A percentile compares a stretch with the other conserved stretches of the same genome.
These are phyloP conservation scores for Saturnispora bothae DNA, from an alignment of 805 yeast species.

Conservation along the genomic window DNA sequence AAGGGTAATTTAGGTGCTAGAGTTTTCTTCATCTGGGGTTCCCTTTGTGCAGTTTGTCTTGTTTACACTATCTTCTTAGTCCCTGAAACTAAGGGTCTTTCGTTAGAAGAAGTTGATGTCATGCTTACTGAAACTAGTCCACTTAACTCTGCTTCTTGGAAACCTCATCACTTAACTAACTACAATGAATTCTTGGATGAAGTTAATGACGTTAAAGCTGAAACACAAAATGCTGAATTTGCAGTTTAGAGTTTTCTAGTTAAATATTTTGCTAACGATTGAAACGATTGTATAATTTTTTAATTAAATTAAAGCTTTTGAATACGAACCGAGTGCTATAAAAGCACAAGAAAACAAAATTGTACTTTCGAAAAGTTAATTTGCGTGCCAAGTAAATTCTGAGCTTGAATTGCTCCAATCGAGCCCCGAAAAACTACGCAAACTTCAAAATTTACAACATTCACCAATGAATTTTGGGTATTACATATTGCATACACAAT, in stretches of 20 bases:
- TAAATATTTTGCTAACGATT: background rate
- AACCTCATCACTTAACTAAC: constrained; percentile 19
- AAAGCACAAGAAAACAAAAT: too few species aligned
- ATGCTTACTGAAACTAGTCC: constrained; percentile 28
- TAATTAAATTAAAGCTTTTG: background rate
- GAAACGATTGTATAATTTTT: background rate
- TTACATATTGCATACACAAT: too few species aligned
- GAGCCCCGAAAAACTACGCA: too few species aligned
- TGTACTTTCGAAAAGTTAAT: too few species aligned
- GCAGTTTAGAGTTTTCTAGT: background rate
- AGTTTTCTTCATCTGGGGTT: constrained; percentile 70
- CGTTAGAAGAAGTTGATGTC: constrained; percentile 69
- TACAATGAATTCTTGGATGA: constrained; percentile 18
- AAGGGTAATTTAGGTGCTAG: constrained; percentile 50
- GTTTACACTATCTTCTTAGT: constrained; percentile 65
- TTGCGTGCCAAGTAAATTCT: too few species aligned
- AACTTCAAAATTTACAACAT: too few species aligned
- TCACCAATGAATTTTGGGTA: too few species aligned
- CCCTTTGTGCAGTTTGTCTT: constrained; percentile 31
- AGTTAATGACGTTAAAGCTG: constrained; percentile 1
- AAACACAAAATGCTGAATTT: background rate
- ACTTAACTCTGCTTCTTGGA: constrained; percentile 26
- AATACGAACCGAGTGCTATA: too few species aligned
- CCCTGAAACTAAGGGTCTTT: constrained; percentile 71
- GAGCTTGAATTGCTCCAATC: too few species aligned